Evolutionary conservation across 345 rosid genomes (phyloP).

Genomic region (Mercurialis annua): DNA sequence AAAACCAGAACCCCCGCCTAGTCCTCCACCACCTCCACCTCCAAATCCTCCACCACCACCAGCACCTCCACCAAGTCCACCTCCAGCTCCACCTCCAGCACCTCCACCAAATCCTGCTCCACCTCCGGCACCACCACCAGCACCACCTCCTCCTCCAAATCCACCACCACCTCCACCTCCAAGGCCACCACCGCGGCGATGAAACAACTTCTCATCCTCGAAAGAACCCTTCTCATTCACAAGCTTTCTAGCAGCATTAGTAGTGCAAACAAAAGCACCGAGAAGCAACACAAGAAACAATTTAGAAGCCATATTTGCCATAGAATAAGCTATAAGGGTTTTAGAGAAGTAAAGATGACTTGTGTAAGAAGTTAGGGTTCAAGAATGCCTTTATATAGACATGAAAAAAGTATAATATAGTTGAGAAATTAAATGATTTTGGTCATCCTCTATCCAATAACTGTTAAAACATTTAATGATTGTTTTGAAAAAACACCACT

Average conservation of each 20-base stretch:
- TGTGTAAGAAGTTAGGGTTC: no score
- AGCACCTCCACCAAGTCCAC: background rate
- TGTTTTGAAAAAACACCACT: background rate
- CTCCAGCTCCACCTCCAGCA: slow-evolving; percentile 4
- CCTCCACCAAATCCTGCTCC: slow-evolving; percentile 6
- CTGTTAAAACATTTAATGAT: no score
- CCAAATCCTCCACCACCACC: slow-evolving; percentile 12
- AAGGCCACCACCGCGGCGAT: background rate
- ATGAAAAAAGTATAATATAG: no score
- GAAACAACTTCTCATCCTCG: background rate
- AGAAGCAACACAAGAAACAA: no score
- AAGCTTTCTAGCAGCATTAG: background rate
- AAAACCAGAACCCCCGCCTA: slow-evolving; percentile 13
- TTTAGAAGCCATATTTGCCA: no score
- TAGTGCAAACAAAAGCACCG: slow-evolving; percentile 3
- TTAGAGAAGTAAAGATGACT: no score
- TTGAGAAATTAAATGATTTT: no score
- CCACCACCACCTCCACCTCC: slow-evolving; percentile 2
- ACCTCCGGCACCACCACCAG: background rate
- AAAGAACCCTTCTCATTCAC: background rate
- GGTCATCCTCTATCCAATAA: no score
- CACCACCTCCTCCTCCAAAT: background rate
- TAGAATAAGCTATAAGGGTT: no score
- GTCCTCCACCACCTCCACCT: slow-evolving; percentile 7
- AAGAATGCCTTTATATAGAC: no score